Evolutionary conservation across 495 filamentous ascomycete genomes (phyloP).

Genomic region (Lepraria neglecta): DNA sequence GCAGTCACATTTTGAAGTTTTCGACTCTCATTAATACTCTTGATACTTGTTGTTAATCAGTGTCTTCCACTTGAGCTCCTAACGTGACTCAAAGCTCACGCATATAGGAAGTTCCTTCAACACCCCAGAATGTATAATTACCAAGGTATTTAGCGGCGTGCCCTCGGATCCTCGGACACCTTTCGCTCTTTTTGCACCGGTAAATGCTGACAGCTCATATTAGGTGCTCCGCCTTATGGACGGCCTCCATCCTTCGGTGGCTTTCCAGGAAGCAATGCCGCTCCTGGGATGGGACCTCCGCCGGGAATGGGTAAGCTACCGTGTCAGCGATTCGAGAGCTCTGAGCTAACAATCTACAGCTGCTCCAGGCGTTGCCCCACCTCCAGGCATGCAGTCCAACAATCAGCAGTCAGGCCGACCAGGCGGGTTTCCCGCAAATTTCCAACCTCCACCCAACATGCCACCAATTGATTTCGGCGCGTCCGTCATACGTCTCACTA

Average conservation of each 20-base stretch:
- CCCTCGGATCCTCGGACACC: background rate
- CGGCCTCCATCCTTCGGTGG: conserved; percentile 64
- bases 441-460: conserved; percentile 86
- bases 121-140: conserved; percentile 66
- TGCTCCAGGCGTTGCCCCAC: conserved; percentile 70
- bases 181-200: conserved; percentile 22
- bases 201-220: background rate
- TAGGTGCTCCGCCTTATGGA: conserved; percentile 56
- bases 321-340: conserved; percentile 16
- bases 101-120: background rate
- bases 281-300: conserved; percentile 65
- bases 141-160: conserved; percentile 51
- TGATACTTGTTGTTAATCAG: background rate
- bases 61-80: background rate
- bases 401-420: conserved; percentile 62
- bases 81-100: background rate
- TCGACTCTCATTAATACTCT: background rate
- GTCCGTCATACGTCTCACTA: conserved; percentile 83
- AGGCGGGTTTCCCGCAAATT: conserved; percentile 71
- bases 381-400: conserved; percentile 72
- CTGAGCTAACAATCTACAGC: conserved; percentile 52
- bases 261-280: conserved; percentile 55
- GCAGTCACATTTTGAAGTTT: background rate
- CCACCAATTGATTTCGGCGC: conserved; percentile 98
- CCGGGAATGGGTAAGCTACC: conserved; percentile 74